Percentiles rank a stretch among this genome's conserved stretches.
phyloP scores from a whole-genome alignment of 176 grass and related monocot species.

The Canna indica region DNA sequence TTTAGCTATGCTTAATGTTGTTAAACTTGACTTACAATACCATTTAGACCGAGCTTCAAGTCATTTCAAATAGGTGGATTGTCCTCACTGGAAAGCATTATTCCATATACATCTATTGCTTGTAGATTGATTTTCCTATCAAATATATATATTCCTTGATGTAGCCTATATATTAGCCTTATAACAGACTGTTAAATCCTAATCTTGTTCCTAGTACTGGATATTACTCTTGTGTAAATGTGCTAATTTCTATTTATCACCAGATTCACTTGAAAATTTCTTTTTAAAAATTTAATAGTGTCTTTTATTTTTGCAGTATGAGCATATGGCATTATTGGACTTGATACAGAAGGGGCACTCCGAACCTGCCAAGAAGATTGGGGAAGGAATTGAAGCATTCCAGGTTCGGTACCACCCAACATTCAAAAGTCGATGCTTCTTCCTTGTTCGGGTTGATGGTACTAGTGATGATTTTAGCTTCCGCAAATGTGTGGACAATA shows the following conservation, averaged over 20 bases:
- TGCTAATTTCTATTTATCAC: no score
- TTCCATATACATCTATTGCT: not conserved
- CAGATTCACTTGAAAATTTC: no score
- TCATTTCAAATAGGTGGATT: not conserved
- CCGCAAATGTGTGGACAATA: slow-evolving; percentile 80
- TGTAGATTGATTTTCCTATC: not conserved
- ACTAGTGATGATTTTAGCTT: slow-evolving; percentile 85
- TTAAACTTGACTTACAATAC: not conserved
- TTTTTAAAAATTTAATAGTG: not conserved
- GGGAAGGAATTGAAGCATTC: slow-evolving; percentile 63
- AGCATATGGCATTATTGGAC: slow-evolving; percentile 66
- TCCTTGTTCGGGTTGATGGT: slow-evolving; percentile 55
- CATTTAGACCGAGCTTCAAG: not conserved
- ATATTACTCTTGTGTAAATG: no score
- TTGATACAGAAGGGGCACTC: slow-evolving; percentile 68
- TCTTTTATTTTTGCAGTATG: slow-evolving; percentile 44
- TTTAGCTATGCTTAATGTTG: not conserved
- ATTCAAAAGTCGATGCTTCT: slow-evolving; percentile 76
- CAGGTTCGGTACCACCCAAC: slow-evolving; percentile 64
- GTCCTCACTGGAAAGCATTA: not conserved
- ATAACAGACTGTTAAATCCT: not conserved
- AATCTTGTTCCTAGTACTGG: no score
- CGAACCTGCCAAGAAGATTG: slow-evolving; percentile 66
- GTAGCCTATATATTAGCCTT: not conserved
- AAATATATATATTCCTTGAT: not conserved